Evolutionary conservation across 2,329 filamentous ascomycete species (phyloP), one percentile per base, ranked within the genome.

Genomic region (Colletotrichum magnum): DNA sequence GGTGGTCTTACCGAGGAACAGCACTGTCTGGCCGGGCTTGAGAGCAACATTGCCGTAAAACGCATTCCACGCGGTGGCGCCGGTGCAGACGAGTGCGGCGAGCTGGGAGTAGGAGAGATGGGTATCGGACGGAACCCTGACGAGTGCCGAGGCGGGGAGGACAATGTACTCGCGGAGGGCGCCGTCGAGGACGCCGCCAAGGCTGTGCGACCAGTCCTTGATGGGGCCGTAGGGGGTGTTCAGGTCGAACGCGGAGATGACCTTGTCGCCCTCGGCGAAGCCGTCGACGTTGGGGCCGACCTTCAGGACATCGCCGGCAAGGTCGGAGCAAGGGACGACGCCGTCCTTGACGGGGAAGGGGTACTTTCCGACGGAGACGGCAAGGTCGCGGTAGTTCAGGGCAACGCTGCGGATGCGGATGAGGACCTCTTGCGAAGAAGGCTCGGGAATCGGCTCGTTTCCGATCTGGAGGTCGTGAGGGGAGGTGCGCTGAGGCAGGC

Each of bases 21-120:
- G 71, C 9, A 83, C 77, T 6, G 74, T 82, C 59, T 84, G 77
- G 1, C 79, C 81, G n/a, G 80, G 79, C 9, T 78, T 80, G 68
- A 84, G 74, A 1, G 80, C 76, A 1, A 74, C 68, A 74, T 79
- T 80, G 5, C 81, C 81, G 73, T 84, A 84, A 57, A 88, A 78
- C 5, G 81, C 77, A 75, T 82, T 85, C 83, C 85, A 87, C 3
- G 80, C 85, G 10, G 84, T 87, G 3, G 77, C 74, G 4, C 84
- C 85, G 52, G 85, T 83, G 12, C 81, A 81, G 10, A 84, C 71
- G 7, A 83, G 78, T 15, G 76, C 74, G 0, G 82, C 80, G 72
- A 82, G 79, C 64, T 82, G 79, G 3, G 72, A 73, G 51, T 73
- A 81, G 54, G 69, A 77, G 54, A 79, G 77, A 1, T 73, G 74